Evolutionary conservation across 805 yeast genomes (phyloP), one percentile per base, ranked within the genome.

Genomic region (Metschnikowia aberdeeniae): DNA sequence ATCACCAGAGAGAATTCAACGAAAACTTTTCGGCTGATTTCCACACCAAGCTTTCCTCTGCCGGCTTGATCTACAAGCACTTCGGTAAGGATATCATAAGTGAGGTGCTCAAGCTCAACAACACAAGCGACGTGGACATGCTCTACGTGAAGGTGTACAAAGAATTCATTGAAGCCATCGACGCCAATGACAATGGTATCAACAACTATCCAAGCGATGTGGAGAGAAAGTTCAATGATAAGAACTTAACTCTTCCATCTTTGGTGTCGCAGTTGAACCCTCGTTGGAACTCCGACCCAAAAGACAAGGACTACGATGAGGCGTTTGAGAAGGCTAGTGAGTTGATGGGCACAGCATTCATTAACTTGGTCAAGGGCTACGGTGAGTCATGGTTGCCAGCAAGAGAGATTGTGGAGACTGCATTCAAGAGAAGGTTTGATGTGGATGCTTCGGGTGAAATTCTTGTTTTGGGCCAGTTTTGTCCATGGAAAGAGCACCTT

Each of bases 401-500:
- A 12, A 85, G 86, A 59, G 72, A 76, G 42, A 70, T 85, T 35
- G 98, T 93, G 26, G 76, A 75, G 51, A 66, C 72, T n/a, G 92
- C 96, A 0, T 77, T 89, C 54, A 70, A 69, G 3, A 53, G 56
- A n/a, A 77, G 97, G 59, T 67, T 67, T 41, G 66, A 79, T 22
- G 78, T 78, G 43, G 88, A 89, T 58, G 50, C 66, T 44, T 75
- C 84, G 20, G 97, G 97, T 34, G 79, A 83, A 51, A 82, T 92
- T 36, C 56, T 93, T 9, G 75, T 86, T 4, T 74, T 93, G 50
- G 81, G 78, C n/a, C 76, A 77, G 50, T 88, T 85, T 62, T 86
- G 88, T 43, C 96, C 96, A 38, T 93, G 99, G 99, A 90, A 89
- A 64, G 97, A 89, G 61, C 98, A 93, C 63, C 72, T 92, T 40